Evolutionary conservation across 169 alveolate species (phyloP).

Genomic region (Plasmodium cynomolgi): DNA sequence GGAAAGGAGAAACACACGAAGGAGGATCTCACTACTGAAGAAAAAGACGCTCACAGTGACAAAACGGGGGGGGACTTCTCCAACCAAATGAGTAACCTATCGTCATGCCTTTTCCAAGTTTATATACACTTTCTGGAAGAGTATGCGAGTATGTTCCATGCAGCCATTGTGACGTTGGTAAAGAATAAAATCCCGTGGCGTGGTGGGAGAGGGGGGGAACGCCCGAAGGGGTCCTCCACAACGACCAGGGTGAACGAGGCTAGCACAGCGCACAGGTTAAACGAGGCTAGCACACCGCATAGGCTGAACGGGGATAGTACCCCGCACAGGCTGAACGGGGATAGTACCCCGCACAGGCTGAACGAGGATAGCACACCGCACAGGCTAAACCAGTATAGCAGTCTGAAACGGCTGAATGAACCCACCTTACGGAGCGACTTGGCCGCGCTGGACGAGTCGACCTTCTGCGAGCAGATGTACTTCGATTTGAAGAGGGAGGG

Average conservation of each 20-base stretch:
- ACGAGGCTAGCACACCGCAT: not conserved
- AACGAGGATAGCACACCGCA: not conserved
- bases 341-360: not conserved
- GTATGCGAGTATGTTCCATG: constrained; percentile 6
- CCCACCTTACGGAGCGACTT: not conserved
- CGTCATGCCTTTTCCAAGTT: constrained; percentile 26
- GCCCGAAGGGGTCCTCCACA: not conserved
- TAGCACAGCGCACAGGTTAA: not conserved
- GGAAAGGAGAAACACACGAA: not conserved
- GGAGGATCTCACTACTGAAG: not conserved
- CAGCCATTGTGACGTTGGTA: constrained; percentile 14
- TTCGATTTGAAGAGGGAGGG: constrained; percentile 16
- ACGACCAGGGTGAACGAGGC: not conserved
- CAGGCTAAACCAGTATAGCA: not conserved
- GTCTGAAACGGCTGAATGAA: not conserved
- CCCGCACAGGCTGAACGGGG: not conserved
- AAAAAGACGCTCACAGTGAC: not conserved
- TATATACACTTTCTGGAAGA: constrained; percentile 32
- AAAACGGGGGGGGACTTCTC: not conserved
- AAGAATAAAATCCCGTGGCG: constrained; percentile 15
- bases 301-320: not conserved
- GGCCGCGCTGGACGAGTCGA: not conserved
- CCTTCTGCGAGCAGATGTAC: constrained; percentile 14
- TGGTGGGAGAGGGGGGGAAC: not conserved
- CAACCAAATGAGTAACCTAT: not conserved